Conservation (phyloP, 1,139 yeast genomes). For the Wickerhamomyces sp. region DNA sequence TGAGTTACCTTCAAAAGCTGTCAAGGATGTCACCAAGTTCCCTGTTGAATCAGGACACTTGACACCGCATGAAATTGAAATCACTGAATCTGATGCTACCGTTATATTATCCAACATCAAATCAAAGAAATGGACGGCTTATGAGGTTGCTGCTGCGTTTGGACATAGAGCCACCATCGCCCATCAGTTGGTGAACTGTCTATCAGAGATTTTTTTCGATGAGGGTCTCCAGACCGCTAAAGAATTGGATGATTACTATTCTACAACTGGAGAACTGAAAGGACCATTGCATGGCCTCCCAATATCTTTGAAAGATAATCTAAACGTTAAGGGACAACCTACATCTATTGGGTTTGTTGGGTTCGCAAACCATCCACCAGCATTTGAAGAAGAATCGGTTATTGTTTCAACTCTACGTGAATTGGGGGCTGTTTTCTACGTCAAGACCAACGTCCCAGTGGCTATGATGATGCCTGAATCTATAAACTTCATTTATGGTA, state of each 20-base stretch:
- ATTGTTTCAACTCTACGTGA: constrained; percentile 37
- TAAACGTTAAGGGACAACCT: constrained; percentile 41
- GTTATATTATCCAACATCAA: constrained; percentile 29
- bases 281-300: constrained; percentile 73
- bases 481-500: constrained; percentile 40
- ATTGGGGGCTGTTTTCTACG: constrained; percentile 51
- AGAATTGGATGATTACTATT: constrained; percentile 39
- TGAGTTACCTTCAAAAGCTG: constrained; percentile 34
- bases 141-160: constrained; percentile 44
- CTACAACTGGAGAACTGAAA: constrained; percentile 31
- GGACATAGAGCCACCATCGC: constrained; percentile 55
- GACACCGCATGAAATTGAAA: constrained; percentile 28
- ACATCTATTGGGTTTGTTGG: constrained; percentile 44
- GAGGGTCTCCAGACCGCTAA: constrained; percentile 40
- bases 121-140: constrained; percentile 32
- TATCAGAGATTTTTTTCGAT: constrained; percentile 37
- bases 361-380: constrained; percentile 33
- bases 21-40: constrained; percentile 35
- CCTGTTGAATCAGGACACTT: constrained; percentile 30
- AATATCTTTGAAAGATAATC: constrained; percentile 52
- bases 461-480: constrained; percentile 51
- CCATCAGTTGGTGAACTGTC: constrained; percentile 51
- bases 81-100: constrained; percentile 32
- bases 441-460: constrained; percentile 55
- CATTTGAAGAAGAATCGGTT: constrained; percentile 33